Evolutionary conservation across 164 flowering plant genomes (phyloP), one percentile per base, ranked within the genome.

Genomic region (Annona squamosa): DNA sequence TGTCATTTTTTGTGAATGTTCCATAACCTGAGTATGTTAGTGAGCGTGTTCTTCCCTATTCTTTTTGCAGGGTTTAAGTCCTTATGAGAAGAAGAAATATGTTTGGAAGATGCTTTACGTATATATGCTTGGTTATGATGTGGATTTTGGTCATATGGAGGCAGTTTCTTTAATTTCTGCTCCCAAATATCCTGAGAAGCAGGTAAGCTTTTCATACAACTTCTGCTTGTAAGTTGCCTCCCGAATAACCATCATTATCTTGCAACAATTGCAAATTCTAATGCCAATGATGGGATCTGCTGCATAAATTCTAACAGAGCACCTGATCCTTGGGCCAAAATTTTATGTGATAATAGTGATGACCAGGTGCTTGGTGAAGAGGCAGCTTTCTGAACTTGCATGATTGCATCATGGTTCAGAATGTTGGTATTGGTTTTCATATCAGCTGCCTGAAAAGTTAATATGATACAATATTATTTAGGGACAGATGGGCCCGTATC

Each of bases 111-210:
- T 93, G 98, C 97, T 96, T 57, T 96, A 96, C 82, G 89, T 96
- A 59, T 86, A 83, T 74, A 92, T 96, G 99, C 87, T 94, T 69
- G 99, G 99, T 56, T 96, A 96, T 79, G 99, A 96, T 86, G 98
- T 96, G 59, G 99, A 96, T 82, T 96, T 96, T 82, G 99, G 99
- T 79, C 99, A 96, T 77, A 96, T 96, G 99, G 99, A 96, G 85
- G 96, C 98, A 67, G 98, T 96, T 77, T 96, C 99, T 59, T 77
- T 96, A 72, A 92, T 96, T 82, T 96, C 99, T 78, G 98, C 99
- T 19, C 98, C 99, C 67, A 96, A 96, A 84, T 96, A 93, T 85
- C 99, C 99, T 69, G 99, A 96, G 80, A 96, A 96, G 83, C 99
- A 94, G 98, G 98, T 90, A 79, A 65, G 3, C 4, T 52, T 1